Conservation (phyloP, 257 asterid species). For the Ilex aquifolium region DNA sequence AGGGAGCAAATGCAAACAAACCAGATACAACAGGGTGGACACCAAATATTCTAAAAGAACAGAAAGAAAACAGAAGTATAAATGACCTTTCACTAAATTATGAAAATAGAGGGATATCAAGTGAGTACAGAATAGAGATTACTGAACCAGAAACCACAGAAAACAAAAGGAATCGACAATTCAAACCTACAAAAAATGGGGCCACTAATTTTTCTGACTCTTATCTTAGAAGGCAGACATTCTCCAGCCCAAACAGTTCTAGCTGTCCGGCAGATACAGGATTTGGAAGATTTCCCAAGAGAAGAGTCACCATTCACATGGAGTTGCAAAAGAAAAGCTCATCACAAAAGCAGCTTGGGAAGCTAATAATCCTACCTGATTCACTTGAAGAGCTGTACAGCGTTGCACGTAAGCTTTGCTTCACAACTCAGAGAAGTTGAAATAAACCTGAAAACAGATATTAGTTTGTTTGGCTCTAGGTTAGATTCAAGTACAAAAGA, state of each 20-base stretch:
- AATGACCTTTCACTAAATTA: conserved; percentile 26
- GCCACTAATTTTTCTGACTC: conserved; percentile 16
- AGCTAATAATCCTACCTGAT: conserved; percentile 1
- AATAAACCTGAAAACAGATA: neutral
- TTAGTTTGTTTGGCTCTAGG: too few species aligned
- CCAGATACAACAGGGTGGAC: conserved; percentile 33
- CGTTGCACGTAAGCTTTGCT: neutral
- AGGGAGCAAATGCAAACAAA: conserved; percentile 22
- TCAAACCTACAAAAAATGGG: conserved; percentile 13
- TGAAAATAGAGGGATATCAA: conserved; percentile 26
- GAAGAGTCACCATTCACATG: conserved; percentile 75
- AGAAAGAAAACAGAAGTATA: conserved; percentile 36
- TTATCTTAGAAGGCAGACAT: conserved; percentile 12
- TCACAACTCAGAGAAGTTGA: neutral
- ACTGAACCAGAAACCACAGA: conserved; percentile 21
- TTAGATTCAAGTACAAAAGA: neutral
- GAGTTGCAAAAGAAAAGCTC: conserved; percentile 22
- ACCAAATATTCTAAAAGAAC: conserved; percentile 34
- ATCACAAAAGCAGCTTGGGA: conserved; percentile 24
- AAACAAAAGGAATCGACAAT: conserved; percentile 2
- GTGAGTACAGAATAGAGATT: conserved; percentile 24
- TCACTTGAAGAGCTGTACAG: neutral
- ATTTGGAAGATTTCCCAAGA: conserved; percentile 25
- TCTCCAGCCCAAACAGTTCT: conserved; percentile 26
- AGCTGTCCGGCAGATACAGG: conserved; percentile 20